Conservation (phyloP, 305 asterid species). For the Fraxinus velutina region DNA sequence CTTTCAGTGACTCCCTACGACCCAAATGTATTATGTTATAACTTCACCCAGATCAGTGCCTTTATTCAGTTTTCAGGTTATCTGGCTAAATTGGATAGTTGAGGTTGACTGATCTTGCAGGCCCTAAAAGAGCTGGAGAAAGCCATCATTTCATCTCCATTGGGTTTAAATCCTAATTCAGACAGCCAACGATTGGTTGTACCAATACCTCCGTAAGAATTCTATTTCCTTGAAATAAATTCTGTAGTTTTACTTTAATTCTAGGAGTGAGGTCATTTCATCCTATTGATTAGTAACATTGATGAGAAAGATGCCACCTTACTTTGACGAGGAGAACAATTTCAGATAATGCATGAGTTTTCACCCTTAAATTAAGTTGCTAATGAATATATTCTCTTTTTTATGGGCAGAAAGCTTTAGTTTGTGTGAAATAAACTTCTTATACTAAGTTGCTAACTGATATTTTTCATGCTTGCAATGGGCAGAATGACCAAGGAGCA, state of each 20-base stretch:
- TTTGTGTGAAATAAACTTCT: slow-evolving; percentile 6
- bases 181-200: slow-evolving; percentile 66
- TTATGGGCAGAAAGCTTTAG: neutral
- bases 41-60: slow-evolving; percentile 13
- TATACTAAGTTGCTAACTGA: slow-evolving; percentile 14
- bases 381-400: neutral
- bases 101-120: slow-evolving; percentile 40
- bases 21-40: slow-evolving; percentile 56
- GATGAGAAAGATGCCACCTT: neutral
- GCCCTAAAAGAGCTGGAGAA: slow-evolving; percentile 82
- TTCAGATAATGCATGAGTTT: slow-evolving; percentile 1
- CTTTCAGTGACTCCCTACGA: slow-evolving; percentile 78
- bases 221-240: slow-evolving; percentile 1
- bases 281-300: slow-evolving; percentile 11
- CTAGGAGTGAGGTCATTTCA: slow-evolving; percentile 1
- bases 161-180: slow-evolving; percentile 79
- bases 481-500: slow-evolving; percentile 90
- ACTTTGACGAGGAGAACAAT: slow-evolving; percentile 6
- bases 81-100: neutral
- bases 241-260: neutral
- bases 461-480: slow-evolving; percentile 29
- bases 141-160: slow-evolving; percentile 77
- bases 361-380: neutral
- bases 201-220: slow-evolving; percentile 85
- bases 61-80: neutral